Conservation (phyloP, 495 filamentous ascomycete genomes). For the Aspergillus baeticus region DNA sequence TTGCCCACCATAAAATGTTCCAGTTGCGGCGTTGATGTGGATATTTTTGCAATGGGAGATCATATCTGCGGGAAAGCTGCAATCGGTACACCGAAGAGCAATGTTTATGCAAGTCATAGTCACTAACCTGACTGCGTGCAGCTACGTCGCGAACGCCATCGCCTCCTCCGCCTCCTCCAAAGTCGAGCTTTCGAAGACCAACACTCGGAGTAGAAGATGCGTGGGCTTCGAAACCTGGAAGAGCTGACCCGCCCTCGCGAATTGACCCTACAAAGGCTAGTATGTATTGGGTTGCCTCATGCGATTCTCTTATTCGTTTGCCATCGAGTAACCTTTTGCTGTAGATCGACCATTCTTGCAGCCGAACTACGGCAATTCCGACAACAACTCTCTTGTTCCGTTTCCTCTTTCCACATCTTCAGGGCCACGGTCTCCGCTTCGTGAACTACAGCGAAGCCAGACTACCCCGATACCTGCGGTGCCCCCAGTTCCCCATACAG, state of each 20-base stretch:
- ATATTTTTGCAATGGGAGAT: constrained; percentile 90
- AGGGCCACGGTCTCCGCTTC: constrained; percentile 41
- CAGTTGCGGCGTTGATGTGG: constrained; percentile 77
- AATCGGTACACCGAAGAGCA: constrained; percentile 14
- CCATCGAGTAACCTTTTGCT: constrained; percentile 5
- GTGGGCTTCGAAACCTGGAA: constrained; percentile 22
- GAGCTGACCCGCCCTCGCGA: constrained; percentile 42
- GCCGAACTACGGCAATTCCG: constrained; percentile 59
- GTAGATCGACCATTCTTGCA: constrained; percentile 62
- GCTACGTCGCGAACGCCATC: constrained; percentile 23
- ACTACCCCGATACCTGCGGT: constrained; percentile 43
- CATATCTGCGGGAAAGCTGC: constrained; percentile 62
- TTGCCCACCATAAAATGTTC: constrained; percentile 97
- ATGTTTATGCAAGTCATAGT: not conserved
- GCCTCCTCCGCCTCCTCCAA: constrained; percentile 39
- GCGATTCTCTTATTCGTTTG: not conserved
- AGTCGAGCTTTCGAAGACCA: constrained; percentile 14
- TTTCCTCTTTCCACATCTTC: constrained; percentile 52
- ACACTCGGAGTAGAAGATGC: constrained; percentile 11
- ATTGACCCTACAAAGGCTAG: constrained; percentile 58
- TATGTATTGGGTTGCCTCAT: constrained; percentile 30
- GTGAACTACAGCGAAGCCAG: constrained; percentile 41
- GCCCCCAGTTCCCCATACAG: constrained; percentile 40
- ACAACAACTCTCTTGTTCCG: constrained; percentile 54
- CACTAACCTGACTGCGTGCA: constrained; percentile 11